Evolutionary conservation across 2,329 filamentous ascomycete genomes (phyloP).

Genomic region (Penicillium sp.): DNA sequence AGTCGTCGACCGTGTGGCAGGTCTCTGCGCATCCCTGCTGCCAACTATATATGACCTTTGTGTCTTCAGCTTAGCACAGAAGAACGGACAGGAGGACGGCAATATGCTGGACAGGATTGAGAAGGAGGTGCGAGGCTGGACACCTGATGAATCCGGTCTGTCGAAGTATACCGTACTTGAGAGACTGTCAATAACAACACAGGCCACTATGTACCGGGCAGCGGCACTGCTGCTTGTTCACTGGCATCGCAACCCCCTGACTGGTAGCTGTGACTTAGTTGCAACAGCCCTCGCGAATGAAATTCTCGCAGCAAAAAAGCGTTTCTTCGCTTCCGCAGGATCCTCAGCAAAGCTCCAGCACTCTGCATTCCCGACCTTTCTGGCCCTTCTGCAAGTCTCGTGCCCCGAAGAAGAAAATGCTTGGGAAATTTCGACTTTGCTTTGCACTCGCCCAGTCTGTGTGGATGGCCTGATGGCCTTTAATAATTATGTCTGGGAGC

Average conservation of each 20-base stretch:
- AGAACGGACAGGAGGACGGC: neutral
- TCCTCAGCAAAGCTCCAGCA: no score
- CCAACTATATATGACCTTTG: constrained; percentile 16
- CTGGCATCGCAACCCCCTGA: constrained; percentile 12
- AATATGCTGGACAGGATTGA: neutral
- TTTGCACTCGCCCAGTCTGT: no score
- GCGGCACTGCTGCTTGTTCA: constrained; percentile 15
- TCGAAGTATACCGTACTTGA: constrained; percentile 3
- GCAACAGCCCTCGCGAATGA: constrained; percentile 10
- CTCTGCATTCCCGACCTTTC: no score
- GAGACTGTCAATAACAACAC: constrained; percentile 11
- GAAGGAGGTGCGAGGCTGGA: neutral
- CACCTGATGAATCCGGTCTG: neutral
- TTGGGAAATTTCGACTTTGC: no score
- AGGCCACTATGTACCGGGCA: constrained; percentile 13
- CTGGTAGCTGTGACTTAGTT: neutral
- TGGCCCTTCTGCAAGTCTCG: no score
- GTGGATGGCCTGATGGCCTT: no score
- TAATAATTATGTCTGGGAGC: no score
- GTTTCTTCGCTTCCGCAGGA: no score
- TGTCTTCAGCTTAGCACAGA: neutral
- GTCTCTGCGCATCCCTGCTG: constrained; percentile 16
- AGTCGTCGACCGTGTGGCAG: constrained; percentile 15
- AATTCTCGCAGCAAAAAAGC: neutral
- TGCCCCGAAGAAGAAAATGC: no score